Evolutionary conservation across 2,329 filamentous ascomycete genomes (phyloP), one percentile per base, ranked within the genome.

Genomic region (Alternaria brassicae): DNA sequence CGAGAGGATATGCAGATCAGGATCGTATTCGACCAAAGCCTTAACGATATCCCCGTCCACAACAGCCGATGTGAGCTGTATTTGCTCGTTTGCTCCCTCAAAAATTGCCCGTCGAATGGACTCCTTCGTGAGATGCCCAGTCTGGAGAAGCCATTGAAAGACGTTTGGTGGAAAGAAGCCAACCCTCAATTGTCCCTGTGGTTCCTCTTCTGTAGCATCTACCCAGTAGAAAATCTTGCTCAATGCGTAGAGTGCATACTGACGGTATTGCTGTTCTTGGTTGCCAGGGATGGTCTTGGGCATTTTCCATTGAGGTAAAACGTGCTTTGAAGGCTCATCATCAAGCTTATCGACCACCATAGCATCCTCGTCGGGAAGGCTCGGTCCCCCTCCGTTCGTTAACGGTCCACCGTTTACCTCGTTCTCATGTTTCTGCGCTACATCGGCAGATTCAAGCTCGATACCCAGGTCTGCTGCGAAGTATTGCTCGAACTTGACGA

Each of bases 1-100:
- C 41, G 89, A 82, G 37, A 93, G 81, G 2, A 92, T 80, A 50
- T 88, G 85, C 74, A 92, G 84, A 32, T 88, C 87, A 3, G 87
- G 85, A 67, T 93, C 90, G n/a, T 88, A 82, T 48, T 88, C 83
- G 1, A 85, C 83, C 36, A 93, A 79, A 42, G 88, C 82, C 42
- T 82, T 78, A 21, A 91, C 83, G 4, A 93, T 81, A 57, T 90
- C 86, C 32, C 86, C 85, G 10, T 88, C 82, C 13, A 85, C 77
- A 25, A 83, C 80, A n/a, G 80, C 76, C 40, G 85, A 81, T 13
- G 78, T 72, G 19, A 76, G 77, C 25, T 78, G 74, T 17, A 83
- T 76, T 32, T 83, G 79, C 13, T 81, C 80, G 0, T 66, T 56
- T 7, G 58, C 56, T 49, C 71, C 65, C 19, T 75, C 71, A 2